Base-by-base conservation (phyloP, 352 stramenopile genomes). In the Phytopythium delawarense region DNA sequence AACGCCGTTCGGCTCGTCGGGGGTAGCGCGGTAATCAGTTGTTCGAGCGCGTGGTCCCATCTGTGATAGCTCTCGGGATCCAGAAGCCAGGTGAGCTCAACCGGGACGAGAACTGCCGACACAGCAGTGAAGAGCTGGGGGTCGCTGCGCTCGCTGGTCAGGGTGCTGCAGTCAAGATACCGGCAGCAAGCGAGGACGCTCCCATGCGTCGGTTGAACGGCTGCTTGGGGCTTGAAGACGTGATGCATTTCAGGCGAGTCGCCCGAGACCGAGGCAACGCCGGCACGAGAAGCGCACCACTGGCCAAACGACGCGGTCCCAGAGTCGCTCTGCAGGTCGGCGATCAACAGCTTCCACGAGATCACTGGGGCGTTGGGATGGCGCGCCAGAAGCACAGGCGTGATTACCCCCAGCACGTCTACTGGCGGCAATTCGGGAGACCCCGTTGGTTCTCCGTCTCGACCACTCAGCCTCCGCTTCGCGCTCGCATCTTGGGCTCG, bases 331-430 rank as follows among this genome's bases (percentile, higher is more conserved):
- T 88, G 53, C 15, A 94, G 61, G 64, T 94, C 83, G n/a, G 78
- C 83, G 50, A 94, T 70, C 42, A 91, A 66, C 37, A 92, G 63
- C 60, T 94, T 94, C 82, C 82, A 94, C 11, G 69, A 59, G 11
- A 78, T 69, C 49, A 65, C 63, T 16, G 65, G 56, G 20, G 52
- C 23, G 4, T 28, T 64, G 5, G 62, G 25, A 18, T 67, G 75
- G 52, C 61, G 62, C 30, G 39, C 59, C 2, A 58, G 60, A 57
- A 87, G 66, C n/a, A 65, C 52, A 32, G 61, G 46, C 20, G 65
- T 56, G 46, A 81, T 71, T 40, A 89, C 49, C 15, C 15, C 40
- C 52, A 74, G 1, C 7, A 80, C 63, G 44, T 89, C 74, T 18
- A 88, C 52, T 11, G 72, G 35, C 23, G 53, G 53, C 13, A 59